These are phyloP conservation scores for Biscutella laevigata DNA, from an alignment of 441 rosid genomes.

Conservation along the genomic window DNA sequence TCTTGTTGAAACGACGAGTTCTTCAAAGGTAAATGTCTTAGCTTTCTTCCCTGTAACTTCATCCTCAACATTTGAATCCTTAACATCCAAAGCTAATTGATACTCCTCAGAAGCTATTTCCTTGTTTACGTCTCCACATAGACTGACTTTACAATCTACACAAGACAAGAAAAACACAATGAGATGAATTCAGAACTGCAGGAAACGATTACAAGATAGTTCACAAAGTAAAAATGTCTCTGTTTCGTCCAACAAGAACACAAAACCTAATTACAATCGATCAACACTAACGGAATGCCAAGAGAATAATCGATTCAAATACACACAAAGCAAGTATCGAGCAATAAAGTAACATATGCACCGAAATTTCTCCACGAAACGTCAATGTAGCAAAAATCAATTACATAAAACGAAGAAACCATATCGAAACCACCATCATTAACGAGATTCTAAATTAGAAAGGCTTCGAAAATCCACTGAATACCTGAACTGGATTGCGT, in stretches of 20 bases:
- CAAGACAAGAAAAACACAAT: background rate
- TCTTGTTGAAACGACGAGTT: constrained; percentile 37
- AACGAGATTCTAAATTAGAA: background rate
- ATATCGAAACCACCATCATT: background rate
- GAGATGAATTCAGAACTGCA: constrained; percentile 5
- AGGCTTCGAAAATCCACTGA: background rate
- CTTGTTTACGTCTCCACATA: constrained; percentile 25
- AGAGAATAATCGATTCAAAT: background rate
- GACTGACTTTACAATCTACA: constrained; percentile 28
- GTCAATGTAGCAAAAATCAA: background rate
- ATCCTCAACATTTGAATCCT: constrained; percentile 32
- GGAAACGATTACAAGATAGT: background rate
- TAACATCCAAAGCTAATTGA: constrained; percentile 36
- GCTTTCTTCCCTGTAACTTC: constrained; percentile 36
- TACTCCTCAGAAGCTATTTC: constrained; percentile 32
- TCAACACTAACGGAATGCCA: background rate
- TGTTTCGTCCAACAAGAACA: background rate
- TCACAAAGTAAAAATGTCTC: too few species aligned
- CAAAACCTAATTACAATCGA: background rate
- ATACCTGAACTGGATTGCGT: constrained; percentile 39
- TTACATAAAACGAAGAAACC: background rate
- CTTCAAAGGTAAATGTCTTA: constrained; percentile 40
- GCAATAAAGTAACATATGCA: too few species aligned
- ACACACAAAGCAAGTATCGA: background rate
- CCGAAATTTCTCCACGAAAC: background rate